These are phyloP conservation scores for Malus orientalis DNA, from an alignment of 306 rosid genomes.

Conservation along the genomic window DNA sequence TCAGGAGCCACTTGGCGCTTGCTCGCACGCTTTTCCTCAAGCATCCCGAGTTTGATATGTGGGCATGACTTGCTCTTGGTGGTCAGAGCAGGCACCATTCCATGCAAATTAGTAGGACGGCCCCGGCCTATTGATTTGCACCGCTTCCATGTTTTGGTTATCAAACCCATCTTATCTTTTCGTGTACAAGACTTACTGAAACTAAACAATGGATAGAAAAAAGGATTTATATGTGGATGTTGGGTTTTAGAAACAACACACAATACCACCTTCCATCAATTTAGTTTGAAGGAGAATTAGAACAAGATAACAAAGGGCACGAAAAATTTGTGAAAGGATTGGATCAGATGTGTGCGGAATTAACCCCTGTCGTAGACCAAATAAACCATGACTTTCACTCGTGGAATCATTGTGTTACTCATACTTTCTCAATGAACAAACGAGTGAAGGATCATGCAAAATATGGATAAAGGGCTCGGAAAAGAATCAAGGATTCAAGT, in stretches of 20 bases:
- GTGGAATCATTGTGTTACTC: conserved; percentile 75
- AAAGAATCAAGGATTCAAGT: neutral
- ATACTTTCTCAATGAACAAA: conserved; percentile 15
- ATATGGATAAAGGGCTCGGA: neutral
- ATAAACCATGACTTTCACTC: conserved; percentile 45
- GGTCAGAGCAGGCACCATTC: conserved; percentile 1
- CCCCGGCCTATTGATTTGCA: conserved; percentile 75
- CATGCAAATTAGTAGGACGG: neutral
- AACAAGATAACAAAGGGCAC: neutral
- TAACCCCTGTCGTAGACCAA: conserved; percentile 73
- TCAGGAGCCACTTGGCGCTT: conserved; percentile 31
- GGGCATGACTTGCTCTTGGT: conserved; percentile 57
- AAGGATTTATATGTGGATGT: neutral
- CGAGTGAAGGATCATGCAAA: conserved; percentile 1
- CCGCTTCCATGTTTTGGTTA: conserved; percentile 66
- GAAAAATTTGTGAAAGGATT: neutral
- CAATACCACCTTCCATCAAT: neutral
- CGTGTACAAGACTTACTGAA: neutral
- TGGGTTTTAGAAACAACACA: conserved; percentile 3
- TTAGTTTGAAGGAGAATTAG: neutral
- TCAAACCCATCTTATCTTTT: conserved; percentile 43
- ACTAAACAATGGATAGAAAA: neutral
- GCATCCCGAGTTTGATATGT: neutral
- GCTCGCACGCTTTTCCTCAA: neutral
- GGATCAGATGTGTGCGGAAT: neutral